Percentiles rank a stretch among this genome's conserved stretches.
Conservation (phyloP, 495 filamentous ascomycete genomes). For the Staphylotrichum longicolle region DNA sequence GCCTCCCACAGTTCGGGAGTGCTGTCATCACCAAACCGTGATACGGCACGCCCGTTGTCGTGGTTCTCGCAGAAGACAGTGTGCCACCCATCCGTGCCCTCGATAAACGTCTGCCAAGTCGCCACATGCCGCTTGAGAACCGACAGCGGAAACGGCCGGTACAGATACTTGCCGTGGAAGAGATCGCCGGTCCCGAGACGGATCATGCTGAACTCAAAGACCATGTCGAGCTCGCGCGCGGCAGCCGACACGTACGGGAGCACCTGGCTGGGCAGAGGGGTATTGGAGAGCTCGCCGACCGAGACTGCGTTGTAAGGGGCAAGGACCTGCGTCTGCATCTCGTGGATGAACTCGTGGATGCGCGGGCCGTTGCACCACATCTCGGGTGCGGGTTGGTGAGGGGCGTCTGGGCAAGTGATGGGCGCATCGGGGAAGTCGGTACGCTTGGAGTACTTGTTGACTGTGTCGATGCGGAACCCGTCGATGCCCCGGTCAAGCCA, state of each 20-base stretch:
- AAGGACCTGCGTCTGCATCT: conserved; percentile 53
- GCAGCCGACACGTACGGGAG: conserved; percentile 53
- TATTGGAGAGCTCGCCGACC: conserved; percentile 64
- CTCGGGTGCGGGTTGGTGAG: conserved; percentile 43
- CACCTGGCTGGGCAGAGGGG: conserved; percentile 52
- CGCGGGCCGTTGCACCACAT: conserved; percentile 61
- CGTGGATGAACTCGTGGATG: conserved; percentile 60
- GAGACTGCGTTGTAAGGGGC: conserved; percentile 60
- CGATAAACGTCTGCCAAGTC: conserved; percentile 60
- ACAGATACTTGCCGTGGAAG: conserved; percentile 24
- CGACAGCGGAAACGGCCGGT: conserved; percentile 41
- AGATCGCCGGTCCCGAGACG: conserved; percentile 53
- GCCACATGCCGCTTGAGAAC: conserved; percentile 54
- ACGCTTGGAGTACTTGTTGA: conserved; percentile 65
- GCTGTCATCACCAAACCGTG: conserved; percentile 52
- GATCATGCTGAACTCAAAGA: conserved; percentile 62
- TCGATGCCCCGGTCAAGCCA: conserved; percentile 64
- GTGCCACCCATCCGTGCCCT: conserved; percentile 62
- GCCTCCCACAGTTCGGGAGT: conserved; percentile 45
- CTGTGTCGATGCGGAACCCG: conserved; percentile 67
- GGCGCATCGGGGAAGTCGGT: conserved; percentile 58
- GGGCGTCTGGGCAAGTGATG: conserved; percentile 38
- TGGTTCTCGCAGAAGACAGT: conserved; percentile 68
- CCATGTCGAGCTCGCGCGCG: conserved; percentile 62
- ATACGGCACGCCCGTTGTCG: conserved; percentile 60